A percentile compares a stretch with the other conserved stretches of the same genome.
Conservation (phyloP, 2,329 filamentous ascomycete genomes). For the Tolypocladium paradoxum region DNA sequence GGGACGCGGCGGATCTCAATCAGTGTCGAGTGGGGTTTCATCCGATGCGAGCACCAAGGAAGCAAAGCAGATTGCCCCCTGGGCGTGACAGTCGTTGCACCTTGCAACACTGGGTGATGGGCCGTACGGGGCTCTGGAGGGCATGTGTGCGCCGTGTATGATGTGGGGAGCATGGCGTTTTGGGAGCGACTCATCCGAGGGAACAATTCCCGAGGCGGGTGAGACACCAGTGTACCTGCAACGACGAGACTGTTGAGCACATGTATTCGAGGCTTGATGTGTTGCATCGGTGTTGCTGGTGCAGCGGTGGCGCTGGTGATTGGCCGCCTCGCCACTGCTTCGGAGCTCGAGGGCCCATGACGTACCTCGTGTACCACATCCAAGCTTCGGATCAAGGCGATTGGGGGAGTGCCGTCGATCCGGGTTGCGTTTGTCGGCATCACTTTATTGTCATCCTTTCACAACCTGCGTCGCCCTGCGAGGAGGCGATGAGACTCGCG, state of each 20-base stretch:
- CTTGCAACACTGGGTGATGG: neutral
- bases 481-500: neutral
- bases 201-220: neutral
- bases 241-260: too few relatives aligned
- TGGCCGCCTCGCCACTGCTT: neutral
- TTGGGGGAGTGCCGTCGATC: neutral
- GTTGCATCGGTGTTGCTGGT: too few relatives aligned
- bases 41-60: slow-evolving; percentile 18
- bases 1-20: slow-evolving; percentile 16
- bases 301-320: neutral
- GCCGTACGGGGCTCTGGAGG: slow-evolving; percentile 1
- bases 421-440: neutral
- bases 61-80: slow-evolving; percentile 21
- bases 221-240: too few relatives aligned
- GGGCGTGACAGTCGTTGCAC: slow-evolving; percentile 8
- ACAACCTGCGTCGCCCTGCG: neutral
- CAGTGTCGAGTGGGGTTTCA: slow-evolving; percentile 24
- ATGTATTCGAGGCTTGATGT: too few relatives aligned
- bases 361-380: neutral
- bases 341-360: neutral
- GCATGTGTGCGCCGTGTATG: slow-evolving; percentile 2
- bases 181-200: neutral
- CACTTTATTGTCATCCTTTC: neutral
- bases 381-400: neutral
- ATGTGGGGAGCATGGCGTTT: neutral